Evolutionary conservation across 345 rosid species (phyloP).

Genomic region (Capsella bursapastoris): DNA sequence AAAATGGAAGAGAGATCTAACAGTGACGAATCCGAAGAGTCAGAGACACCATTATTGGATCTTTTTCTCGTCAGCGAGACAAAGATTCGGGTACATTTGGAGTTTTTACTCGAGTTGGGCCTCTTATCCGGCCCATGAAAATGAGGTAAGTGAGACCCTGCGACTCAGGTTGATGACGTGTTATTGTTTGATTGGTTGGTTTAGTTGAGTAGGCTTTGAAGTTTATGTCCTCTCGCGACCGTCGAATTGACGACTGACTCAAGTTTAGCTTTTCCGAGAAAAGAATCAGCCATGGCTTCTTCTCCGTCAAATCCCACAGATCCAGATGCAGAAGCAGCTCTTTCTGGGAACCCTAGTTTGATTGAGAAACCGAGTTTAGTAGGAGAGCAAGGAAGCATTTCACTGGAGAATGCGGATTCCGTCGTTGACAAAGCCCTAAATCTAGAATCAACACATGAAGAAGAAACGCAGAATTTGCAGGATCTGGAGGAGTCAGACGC

Average conservation of each 20-base stretch:
- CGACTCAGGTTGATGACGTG: conserved; percentile 31
- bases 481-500: conserved; percentile 28
- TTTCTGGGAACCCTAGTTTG: neutral
- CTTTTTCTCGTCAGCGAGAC: neutral
- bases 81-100: conserved; percentile 18
- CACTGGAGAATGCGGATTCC: neutral
- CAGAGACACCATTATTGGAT: neutral
- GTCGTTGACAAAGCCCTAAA: conserved; percentile 17
- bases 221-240: conserved; percentile 1
- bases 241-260: conserved; percentile 12
- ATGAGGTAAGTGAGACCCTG: neutral
- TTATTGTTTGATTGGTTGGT: neutral
- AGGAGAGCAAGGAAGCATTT: conserved; percentile 3
- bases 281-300: conserved; percentile 35
- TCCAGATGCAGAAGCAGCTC: conserved; percentile 12
- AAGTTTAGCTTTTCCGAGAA: conserved; percentile 10
- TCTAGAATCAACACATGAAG: conserved; percentile 30
- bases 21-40: conserved; percentile 27
- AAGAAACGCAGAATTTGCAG: conserved; percentile 10
- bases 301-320: conserved; percentile 42
- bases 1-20: conserved; percentile 34
- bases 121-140: conserved; percentile 17
- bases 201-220: neutral
- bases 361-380: conserved; percentile 21
- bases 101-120: conserved; percentile 18